These are phyloP conservation scores for Ascosphaera aggregata DNA, from an alignment of 2,329 filamentous ascomycete genomes.

Conservation along the genomic window DNA sequence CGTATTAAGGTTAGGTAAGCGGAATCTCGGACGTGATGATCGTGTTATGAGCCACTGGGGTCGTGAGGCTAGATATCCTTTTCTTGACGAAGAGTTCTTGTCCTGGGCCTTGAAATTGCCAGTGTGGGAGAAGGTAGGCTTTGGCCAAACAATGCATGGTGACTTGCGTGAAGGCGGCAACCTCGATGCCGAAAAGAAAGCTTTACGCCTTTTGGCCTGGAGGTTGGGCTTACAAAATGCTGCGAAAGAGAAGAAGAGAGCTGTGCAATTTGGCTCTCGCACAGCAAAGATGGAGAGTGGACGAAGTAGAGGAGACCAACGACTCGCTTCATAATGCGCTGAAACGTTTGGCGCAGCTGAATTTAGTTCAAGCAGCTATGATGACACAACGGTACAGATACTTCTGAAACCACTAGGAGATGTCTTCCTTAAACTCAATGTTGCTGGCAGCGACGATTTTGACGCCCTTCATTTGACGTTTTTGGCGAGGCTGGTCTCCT, in stretches of 20 bases:
- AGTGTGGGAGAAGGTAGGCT: conserved; percentile 74
- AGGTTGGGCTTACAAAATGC: conserved; percentile 47
- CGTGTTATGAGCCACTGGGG: conserved; percentile 76
- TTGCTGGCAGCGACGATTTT: background rate
- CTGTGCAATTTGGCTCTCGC: conserved; percentile 63
- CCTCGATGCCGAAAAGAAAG: conserved; percentile 59
- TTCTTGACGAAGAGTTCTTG: conserved; percentile 70
- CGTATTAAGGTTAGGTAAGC: conserved; percentile 61
- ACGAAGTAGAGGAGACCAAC: conserved; percentile 32
- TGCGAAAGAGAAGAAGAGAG: conserved; percentile 76
- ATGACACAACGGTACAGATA: background rate
- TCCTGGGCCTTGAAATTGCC: conserved; percentile 51
- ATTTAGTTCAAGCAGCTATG: too few relatives aligned
- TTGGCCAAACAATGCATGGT: conserved; percentile 26
- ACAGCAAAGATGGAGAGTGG: conserved; percentile 58
- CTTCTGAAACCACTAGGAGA: background rate
- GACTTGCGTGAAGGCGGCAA: conserved; percentile 9
- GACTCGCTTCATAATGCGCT: background rate
- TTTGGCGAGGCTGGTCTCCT: background rate
- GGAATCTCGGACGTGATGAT: conserved; percentile 91
- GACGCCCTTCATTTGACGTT: background rate
- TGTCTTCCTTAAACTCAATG: background rate
- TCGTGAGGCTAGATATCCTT: conserved; percentile 75
- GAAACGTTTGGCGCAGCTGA: too few relatives aligned
- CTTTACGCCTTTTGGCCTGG: conserved; percentile 54